phyloP scores from a whole-genome alignment of 306 rosid species.

The Rosa chinensis region DNA sequence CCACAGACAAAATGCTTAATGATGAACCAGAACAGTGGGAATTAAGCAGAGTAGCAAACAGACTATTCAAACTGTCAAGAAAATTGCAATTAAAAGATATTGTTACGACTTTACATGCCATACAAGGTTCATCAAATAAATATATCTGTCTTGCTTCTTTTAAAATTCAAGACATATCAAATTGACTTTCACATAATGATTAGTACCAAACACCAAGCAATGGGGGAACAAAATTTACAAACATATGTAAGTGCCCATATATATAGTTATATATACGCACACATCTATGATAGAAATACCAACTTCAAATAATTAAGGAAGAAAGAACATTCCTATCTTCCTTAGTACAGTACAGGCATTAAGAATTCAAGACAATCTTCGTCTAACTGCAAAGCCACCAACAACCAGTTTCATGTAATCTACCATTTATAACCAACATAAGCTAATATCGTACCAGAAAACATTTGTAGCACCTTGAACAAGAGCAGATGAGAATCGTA shows the following conservation, averaged over 20 bases:
- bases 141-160: not conserved
- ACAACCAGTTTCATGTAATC: not conserved
- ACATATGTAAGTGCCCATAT: not conserved
- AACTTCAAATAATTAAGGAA: not conserved
- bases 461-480: constrained; percentile 94
- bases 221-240: not conserved
- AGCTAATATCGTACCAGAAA: constrained; percentile 74
- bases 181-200: not conserved
- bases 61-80: not conserved
- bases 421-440: not conserved
- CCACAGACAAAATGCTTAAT: not conserved
- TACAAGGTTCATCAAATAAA: not conserved
- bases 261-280: not conserved
- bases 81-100: not conserved
- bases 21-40: not conserved
- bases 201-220: not conserved
- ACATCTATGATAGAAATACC: not conserved
- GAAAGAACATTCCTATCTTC: not conserved
- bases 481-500: constrained; percentile 95
- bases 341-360: not conserved
- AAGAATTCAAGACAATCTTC: not conserved
- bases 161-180: not conserved
- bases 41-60: not conserved
- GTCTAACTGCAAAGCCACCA: not conserved
- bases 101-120: not conserved